These are phyloP conservation scores for Globisporangium uncinulatum DNA, from an alignment of 352 stramenopile species.

Conservation along the genomic window DNA sequence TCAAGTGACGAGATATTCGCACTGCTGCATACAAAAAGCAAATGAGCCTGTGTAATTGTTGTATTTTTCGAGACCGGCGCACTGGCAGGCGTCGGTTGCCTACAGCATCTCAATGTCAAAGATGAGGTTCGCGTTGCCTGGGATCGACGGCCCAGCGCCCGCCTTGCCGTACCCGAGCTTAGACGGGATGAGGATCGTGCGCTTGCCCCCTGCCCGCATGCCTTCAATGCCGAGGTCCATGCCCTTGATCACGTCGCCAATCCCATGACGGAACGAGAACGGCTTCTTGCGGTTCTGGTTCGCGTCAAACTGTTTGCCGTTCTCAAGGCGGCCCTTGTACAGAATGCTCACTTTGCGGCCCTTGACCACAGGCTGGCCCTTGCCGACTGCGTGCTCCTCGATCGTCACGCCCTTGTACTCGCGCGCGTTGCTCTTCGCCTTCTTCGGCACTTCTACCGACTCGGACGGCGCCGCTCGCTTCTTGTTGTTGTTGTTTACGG, in stretches of 20 bases:
- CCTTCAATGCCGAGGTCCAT: conserved; percentile 94
- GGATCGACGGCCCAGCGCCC: conserved; percentile 78
- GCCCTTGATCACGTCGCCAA: conserved; percentile 92
- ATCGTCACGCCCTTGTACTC: conserved; percentile 78
- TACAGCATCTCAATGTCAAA: conserved; percentile 94
- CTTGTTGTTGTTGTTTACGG: conserved; percentile 35
- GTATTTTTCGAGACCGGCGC: background rate
- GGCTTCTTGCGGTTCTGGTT: conserved; percentile 77
- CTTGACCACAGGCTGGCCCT: conserved; percentile 46
- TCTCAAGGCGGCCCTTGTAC: conserved; percentile 74
- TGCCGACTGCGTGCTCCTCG: conserved; percentile 68
- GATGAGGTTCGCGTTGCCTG: conserved; percentile 89
- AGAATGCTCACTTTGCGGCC: conserved; percentile 79
- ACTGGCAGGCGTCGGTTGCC: conserved; percentile 2
- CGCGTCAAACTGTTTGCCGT: conserved; percentile 84
- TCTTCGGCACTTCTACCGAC: conserved; percentile 68
- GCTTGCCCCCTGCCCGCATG: conserved; percentile 87
- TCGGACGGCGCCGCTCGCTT: conserved; percentile 61
- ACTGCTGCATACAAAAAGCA: background rate
- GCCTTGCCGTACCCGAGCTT: conserved; percentile 92
- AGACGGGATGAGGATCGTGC: conserved; percentile 89
- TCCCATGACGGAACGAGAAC: conserved; percentile 80
- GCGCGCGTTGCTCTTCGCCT: conserved; percentile 52
- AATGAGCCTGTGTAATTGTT: background rate
- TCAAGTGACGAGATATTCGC: conserved; percentile 22